Conservation (phyloP, 768 basidiomycete species). For the Suillus placidus region DNA sequence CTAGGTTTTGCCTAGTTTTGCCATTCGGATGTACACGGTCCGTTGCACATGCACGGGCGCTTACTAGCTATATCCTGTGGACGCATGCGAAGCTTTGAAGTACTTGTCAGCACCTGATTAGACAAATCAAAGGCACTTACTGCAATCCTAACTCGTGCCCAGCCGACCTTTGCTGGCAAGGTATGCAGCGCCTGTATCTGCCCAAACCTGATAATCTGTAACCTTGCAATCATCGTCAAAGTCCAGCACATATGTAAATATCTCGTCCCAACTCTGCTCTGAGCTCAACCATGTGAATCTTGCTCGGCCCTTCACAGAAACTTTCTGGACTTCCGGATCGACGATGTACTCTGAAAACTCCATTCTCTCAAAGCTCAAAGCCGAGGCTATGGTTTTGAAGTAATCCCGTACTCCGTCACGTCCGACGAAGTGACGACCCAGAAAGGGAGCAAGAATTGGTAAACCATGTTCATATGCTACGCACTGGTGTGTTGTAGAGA, state of each 20-base stretch:
- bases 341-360: constrained; percentile 57
- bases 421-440: constrained; percentile 54
- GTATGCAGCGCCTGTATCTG: constrained; percentile 66
- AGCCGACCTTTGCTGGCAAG: constrained; percentile 57
- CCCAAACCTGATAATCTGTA: constrained; percentile 67
- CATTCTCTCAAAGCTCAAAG: constrained; percentile 55
- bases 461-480: constrained; percentile 60
- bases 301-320: constrained; percentile 56
- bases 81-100: too few relatives aligned
- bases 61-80: too few relatives aligned
- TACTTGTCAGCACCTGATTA: background rate
- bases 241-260: constrained; percentile 60
- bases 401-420: constrained; percentile 47
- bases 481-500: constrained; percentile 47
- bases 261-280: constrained; percentile 60
- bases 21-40: background rate
- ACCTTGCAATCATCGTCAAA: constrained; percentile 61
- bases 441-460: constrained; percentile 56
- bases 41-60: background rate
- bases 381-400: constrained; percentile 48
- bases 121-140: background rate
- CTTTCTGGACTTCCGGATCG: constrained; percentile 51
- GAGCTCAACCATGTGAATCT: constrained; percentile 60
- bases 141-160: constrained; percentile 12
- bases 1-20: background rate